Percentiles rank a stretch among this genome's conserved stretches.
These are phyloP conservation scores for Physcia stellaris DNA, from an alignment of 495 filamentous ascomycete genomes.

Conservation along the genomic window DNA sequence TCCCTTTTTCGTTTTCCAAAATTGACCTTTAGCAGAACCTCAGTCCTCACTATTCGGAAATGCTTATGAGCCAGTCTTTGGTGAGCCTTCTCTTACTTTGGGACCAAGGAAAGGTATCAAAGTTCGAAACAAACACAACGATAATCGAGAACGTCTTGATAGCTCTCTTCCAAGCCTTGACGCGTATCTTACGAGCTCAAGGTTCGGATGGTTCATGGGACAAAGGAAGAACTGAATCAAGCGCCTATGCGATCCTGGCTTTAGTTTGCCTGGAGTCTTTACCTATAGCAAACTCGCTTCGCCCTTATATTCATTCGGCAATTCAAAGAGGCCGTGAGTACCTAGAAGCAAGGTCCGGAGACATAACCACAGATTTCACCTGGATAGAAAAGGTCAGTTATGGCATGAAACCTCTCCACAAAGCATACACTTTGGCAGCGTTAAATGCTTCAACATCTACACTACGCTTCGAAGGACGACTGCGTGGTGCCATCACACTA, in stretches of 20 bases:
- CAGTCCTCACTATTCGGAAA: constrained; percentile 10
- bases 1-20: neutral
- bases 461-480: neutral
- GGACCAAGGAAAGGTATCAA: constrained; percentile 10
- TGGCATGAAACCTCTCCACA: constrained; percentile 15
- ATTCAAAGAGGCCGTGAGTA: constrained; percentile 11
- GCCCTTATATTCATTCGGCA: constrained; percentile 7
- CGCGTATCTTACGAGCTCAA: constrained; percentile 16
- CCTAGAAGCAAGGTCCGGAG: neutral
- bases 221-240: constrained; percentile 16
- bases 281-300: constrained; percentile 6
- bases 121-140: constrained; percentile 6
- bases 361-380: constrained; percentile 8
- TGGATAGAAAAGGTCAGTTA: constrained; percentile 33
- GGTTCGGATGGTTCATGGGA: too few species aligned
- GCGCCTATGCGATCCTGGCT: constrained; percentile 16
- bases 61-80: constrained; percentile 15
- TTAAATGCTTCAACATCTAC: constrained; percentile 2
- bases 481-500: neutral
- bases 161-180: constrained; percentile 11
- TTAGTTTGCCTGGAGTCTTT: constrained; percentile 9
- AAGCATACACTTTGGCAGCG: constrained; percentile 24
- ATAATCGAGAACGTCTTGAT: constrained; percentile 8
- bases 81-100: constrained; percentile 12
- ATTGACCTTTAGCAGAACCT: constrained; percentile 10